Conservation (phyloP, 2,329 filamentous ascomycete species). For the Aspergillus bombycis region DNA sequence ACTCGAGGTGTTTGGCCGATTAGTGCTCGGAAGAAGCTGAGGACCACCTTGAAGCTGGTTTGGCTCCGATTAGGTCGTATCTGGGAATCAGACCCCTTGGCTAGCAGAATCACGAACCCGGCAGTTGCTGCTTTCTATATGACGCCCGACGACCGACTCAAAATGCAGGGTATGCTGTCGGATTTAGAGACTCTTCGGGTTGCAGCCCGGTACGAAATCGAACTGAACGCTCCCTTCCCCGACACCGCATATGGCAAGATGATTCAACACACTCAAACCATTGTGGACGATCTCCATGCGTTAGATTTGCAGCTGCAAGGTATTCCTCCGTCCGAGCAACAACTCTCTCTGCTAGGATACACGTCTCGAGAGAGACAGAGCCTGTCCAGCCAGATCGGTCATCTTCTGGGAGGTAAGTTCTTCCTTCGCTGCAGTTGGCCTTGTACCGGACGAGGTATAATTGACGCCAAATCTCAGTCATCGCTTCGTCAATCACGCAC, state of each 20-base stretch:
- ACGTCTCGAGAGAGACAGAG: constrained; percentile 78
- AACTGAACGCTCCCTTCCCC: constrained; percentile 85
- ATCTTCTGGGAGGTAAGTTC: constrained; percentile 68
- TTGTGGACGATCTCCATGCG: constrained; percentile 91
- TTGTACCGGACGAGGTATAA: neutral
- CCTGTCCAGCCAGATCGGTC: constrained; percentile 85
- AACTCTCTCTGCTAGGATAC: constrained; percentile 76
- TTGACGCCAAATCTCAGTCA: constrained; percentile 62
- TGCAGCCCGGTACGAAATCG: constrained; percentile 79
- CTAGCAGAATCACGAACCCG: constrained; percentile 65
- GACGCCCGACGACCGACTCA: constrained; percentile 82
- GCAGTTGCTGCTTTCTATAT: constrained; percentile 68
- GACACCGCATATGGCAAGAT: constrained; percentile 72
- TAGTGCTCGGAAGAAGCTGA: constrained; percentile 82
- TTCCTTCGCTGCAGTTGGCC: fast-evolving
- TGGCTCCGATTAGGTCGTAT: constrained; percentile 94
- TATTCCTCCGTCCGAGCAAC: constrained; percentile 72
- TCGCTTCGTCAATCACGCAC: constrained; percentile 90
- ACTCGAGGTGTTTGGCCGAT: constrained; percentile 93
- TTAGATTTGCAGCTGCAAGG: constrained; percentile 92
- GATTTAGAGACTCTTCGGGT: constrained; percentile 73
- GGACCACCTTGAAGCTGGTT: constrained; percentile 83
- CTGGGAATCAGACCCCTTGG: constrained; percentile 91
- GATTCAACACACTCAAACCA: constrained; percentile 75
- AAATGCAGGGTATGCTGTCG: constrained; percentile 76